A percentile compares a stretch with the other conserved stretches of the same genome.
These are phyloP conservation scores for Neurospora hispaniola DNA, from an alignment of 495 filamentous ascomycete species.

Conservation along the genomic window DNA sequence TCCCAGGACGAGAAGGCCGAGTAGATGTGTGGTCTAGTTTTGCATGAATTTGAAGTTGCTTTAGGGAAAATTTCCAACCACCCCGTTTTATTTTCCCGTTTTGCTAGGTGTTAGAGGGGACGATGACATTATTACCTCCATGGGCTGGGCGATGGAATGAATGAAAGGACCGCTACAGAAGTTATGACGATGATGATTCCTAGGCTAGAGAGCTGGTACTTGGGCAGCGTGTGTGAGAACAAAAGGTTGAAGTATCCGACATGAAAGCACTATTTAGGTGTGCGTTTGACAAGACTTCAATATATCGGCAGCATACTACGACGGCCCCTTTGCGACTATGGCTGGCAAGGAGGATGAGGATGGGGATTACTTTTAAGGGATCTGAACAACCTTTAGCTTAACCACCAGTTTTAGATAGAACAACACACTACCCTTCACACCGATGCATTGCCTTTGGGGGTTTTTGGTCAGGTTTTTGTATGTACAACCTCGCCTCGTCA, in stretches of 20 bases:
- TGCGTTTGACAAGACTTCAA: neutral
- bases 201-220: neutral
- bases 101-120: neutral
- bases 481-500: neutral
- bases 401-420: neutral
- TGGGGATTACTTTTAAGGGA: neutral
- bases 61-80: neutral
- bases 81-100: neutral
- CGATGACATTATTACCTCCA: neutral
- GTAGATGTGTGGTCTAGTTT: neutral
- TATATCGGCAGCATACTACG: neutral
- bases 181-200: neutral
- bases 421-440: neutral
- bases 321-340: neutral
- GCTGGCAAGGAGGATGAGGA: neutral
- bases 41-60: neutral
- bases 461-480: neutral
- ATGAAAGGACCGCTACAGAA: neutral
- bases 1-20: constrained; percentile 19
- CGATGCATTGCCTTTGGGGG: neutral
- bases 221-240: neutral
- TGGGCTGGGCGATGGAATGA: neutral
- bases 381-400: neutral
- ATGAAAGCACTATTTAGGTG: neutral
- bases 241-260: neutral